phyloP scores from a whole-genome alignment of 768 basidiomycete species.

The Astraeus odoratus region DNA sequence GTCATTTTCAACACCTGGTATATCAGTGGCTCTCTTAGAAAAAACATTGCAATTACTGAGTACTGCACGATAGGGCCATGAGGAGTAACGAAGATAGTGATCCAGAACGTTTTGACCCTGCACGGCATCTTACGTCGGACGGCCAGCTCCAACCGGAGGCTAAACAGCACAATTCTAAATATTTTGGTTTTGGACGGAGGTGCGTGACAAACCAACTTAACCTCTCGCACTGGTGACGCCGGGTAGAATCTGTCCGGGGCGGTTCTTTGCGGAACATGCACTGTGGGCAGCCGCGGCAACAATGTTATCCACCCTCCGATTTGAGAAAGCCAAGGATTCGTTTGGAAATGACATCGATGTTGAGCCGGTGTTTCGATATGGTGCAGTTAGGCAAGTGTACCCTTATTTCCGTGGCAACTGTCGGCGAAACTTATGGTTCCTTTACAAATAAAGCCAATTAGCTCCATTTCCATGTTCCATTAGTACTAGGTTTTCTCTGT shows the following conservation, averaged over 20 bases:
- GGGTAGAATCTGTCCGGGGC: not conserved
- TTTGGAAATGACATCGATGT: too few species aligned
- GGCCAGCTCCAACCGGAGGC: not conserved
- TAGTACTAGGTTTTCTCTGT: too few species aligned
- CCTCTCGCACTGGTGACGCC: too few species aligned
- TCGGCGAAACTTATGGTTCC: too few species aligned
- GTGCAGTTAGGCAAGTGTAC: too few species aligned
- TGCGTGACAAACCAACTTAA: not conserved
- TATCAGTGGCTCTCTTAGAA: not conserved
- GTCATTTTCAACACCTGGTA: not conserved
- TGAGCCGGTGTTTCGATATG: too few species aligned
- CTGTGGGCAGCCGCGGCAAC: not conserved
- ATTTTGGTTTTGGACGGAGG: constrained; percentile 1
- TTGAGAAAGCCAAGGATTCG: too few species aligned
- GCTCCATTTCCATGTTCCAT: too few species aligned
- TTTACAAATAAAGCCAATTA: too few species aligned
- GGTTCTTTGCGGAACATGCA: not conserved
- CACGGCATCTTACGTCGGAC: not conserved
- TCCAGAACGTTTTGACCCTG: not conserved
- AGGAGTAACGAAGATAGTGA: not conserved
- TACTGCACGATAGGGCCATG: not conserved
- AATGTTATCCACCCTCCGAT: too few species aligned
- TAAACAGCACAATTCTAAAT: not conserved
- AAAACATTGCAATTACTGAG: not conserved
- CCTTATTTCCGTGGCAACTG: too few species aligned